A percentile compares a stretch with the other conserved stretches of the same genome.
Evolutionary conservation across 768 basidiomycete species (phyloP).

Genomic region (Hypholoma sublateritium): DNA sequence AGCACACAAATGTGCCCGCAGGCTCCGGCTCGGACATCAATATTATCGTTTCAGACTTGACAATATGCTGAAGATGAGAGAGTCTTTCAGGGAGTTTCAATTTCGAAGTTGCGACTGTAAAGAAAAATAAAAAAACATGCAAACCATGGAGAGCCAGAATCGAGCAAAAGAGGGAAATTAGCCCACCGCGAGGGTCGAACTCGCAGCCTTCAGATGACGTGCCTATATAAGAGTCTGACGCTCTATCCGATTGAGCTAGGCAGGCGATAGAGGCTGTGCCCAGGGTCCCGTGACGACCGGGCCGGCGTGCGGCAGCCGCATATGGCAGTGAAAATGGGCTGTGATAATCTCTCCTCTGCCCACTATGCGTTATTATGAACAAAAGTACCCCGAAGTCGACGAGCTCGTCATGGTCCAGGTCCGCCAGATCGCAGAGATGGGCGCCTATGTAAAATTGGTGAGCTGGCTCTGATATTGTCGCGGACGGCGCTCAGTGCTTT

Average conservation of each 20-base stretch:
- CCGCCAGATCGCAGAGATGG: slow-evolving; percentile 99
- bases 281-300: background rate
- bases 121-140: too few relatives aligned
- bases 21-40: background rate
- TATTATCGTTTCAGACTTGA: background rate
- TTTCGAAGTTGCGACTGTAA: too few relatives aligned
- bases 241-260: slow-evolving; percentile 59
- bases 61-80: too few relatives aligned
- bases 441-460: slow-evolving; percentile 98
- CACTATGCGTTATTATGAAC: slow-evolving; percentile 89
- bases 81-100: too few relatives aligned
- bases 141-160: too few relatives aligned
- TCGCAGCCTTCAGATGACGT: slow-evolving; percentile 18
- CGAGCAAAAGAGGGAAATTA: slow-evolving; percentile 24
- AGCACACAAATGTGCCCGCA: background rate
- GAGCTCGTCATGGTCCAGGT: slow-evolving; percentile 99
- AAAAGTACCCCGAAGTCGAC: slow-evolving; percentile 93
- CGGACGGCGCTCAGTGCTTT: background rate
- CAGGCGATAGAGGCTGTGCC: slow-evolving; percentile 22
- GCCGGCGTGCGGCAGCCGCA: background rate
- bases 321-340: background rate
- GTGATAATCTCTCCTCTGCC: slow-evolving; percentile 11
- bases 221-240: slow-evolving; percentile 42
- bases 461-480: slow-evolving; percentile 1
- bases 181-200: slow-evolving; percentile 87